Percentiles rank a stretch among this genome's conserved stretches.
phyloP scores from a whole-genome alignment of 805 yeast genomes.

The Diddensiella santjacobensis region DNA sequence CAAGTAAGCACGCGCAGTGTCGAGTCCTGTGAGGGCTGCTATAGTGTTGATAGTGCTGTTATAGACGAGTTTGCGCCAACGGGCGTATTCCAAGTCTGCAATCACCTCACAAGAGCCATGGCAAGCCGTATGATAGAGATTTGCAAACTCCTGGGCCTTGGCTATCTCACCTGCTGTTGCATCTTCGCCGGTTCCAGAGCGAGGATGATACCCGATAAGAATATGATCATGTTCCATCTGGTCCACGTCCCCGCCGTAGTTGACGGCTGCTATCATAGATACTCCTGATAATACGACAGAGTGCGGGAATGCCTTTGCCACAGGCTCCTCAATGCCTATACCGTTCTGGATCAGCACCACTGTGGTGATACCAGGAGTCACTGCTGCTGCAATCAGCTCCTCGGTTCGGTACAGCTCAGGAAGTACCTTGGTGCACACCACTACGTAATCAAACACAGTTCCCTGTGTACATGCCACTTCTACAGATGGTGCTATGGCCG shows the following conservation, averaged over 20 bases:
- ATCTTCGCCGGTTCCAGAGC: constrained; percentile 34
- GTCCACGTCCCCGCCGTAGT: constrained; percentile 44
- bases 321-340: constrained; percentile 55
- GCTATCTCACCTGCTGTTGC: constrained; percentile 26
- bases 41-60: constrained; percentile 65
- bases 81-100: constrained; percentile 45
- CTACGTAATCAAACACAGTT: constrained; percentile 51
- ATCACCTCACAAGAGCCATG: constrained; percentile 39
- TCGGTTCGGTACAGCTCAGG: constrained; percentile 59
- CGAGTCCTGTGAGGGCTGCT: constrained; percentile 55
- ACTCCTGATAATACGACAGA: constrained; percentile 58
- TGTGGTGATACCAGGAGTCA: constrained; percentile 44
- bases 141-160: constrained; percentile 44
- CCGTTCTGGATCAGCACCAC: constrained; percentile 65
- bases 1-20: constrained; percentile 51
- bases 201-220: constrained; percentile 51
- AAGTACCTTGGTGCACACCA: constrained; percentile 59
- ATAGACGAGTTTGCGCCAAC: constrained; percentile 68
- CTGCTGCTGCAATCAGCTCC: constrained; percentile 49
- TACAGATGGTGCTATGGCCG: constrained; percentile 33
- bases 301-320: constrained; percentile 48
- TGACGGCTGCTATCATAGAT: constrained; percentile 58
- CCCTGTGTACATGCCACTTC: constrained; percentile 45
- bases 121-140: constrained; percentile 43
- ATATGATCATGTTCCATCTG: constrained; percentile 52